phyloP scores from a whole-genome alignment of 257 asterid species.

The Solanum pinnatisectum region DNA sequence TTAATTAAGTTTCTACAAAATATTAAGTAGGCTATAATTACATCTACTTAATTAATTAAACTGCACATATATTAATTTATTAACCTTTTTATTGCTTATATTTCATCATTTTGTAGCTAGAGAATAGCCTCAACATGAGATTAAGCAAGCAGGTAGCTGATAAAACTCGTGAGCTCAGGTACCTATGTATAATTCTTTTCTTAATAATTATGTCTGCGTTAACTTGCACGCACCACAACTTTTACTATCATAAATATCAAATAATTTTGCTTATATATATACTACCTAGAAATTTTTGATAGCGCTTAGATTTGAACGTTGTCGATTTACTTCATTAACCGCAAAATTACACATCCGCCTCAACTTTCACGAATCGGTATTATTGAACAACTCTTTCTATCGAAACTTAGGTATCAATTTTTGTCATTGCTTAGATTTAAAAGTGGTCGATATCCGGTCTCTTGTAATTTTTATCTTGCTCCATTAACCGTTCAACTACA shows the following conservation, averaged over 20 bases:
- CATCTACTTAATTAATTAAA: neutral
- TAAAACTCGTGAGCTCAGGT: constrained; percentile 24
- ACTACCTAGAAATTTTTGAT: neutral
- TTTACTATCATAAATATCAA: neutral
- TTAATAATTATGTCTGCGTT: neutral
- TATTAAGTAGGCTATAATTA: neutral
- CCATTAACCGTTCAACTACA: neutral
- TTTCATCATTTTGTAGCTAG: constrained; percentile 9
- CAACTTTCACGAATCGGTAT: neutral
- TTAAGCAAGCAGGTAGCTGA: constrained; percentile 26
- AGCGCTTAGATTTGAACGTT: neutral
- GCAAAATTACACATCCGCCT: neutral
- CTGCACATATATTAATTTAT: neutral
- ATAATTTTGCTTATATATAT: neutral
- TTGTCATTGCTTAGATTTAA: neutral
- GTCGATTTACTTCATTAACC: neutral
- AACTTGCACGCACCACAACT: neutral
- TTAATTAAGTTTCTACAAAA: neutral
- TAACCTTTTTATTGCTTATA: neutral
- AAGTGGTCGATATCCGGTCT: too few relatives aligned
- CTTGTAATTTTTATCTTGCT: neutral
- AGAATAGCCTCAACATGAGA: constrained; percentile 12
- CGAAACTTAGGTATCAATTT: neutral
- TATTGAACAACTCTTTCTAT: neutral
- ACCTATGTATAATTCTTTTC: neutral